A percentile compares a stretch with the other conserved stretches of the same genome.
phyloP scores from a whole-genome alignment of 192 early-diverging fungal genomes.

The Backusella westeae region DNA sequence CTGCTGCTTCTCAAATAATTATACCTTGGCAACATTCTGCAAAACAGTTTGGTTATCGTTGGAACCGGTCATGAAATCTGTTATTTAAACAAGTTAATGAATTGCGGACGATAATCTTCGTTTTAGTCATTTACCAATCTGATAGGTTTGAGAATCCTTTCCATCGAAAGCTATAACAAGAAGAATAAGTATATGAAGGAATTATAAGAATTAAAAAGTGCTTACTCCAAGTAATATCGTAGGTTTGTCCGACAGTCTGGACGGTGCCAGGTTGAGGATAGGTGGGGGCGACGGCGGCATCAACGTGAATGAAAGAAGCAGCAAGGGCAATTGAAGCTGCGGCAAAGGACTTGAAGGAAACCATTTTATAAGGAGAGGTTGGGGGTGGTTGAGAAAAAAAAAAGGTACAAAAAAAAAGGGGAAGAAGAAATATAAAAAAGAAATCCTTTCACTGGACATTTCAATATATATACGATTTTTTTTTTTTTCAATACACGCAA shows the following conservation, averaged over 20 bases:
- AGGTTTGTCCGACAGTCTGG: slow-evolving; percentile 15
- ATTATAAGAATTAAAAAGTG: slow-evolving; percentile 12
- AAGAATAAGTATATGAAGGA: neutral
- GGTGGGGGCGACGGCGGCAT: slow-evolving; percentile 25
- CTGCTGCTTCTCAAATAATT: neutral
- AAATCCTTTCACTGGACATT: neutral
- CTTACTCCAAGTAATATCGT: slow-evolving; percentile 34
- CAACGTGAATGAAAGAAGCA: slow-evolving; percentile 12
- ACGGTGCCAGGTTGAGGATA: slow-evolving; percentile 26
- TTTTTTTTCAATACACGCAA: neutral
- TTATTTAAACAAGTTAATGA: neutral
- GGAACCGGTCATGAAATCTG: slow-evolving; percentile 47
- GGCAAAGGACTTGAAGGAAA: slow-evolving; percentile 2
- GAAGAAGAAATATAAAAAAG: neutral
- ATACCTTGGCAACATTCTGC: slow-evolving; percentile 33
- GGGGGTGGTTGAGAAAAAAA: neutral
- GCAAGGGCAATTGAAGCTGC: slow-evolving; percentile 11
- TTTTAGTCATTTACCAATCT: slow-evolving; percentile 3
- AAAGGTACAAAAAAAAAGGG: neutral
- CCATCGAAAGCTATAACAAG: slow-evolving; percentile 6
- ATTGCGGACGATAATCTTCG: neutral
- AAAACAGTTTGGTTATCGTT: slow-evolving; percentile 27
- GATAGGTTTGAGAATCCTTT: neutral
- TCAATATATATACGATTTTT: neutral
- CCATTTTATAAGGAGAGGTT: slow-evolving; percentile 12